phyloP scores from a whole-genome alignment of 352 stramenopile species.

The Chrysophaeum taylorii region DNA sequence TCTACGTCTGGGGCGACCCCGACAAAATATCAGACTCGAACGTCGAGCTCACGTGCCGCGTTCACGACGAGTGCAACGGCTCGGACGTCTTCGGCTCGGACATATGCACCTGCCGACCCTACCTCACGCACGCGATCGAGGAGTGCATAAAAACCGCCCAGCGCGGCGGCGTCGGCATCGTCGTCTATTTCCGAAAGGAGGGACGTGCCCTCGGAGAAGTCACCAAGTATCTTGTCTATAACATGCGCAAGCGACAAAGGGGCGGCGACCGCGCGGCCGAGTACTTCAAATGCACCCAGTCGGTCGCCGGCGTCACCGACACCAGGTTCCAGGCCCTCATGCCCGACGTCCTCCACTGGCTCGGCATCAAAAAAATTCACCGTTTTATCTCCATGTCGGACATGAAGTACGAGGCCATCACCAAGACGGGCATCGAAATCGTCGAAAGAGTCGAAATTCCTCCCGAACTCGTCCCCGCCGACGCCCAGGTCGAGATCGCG shows the following conservation, averaged over 20 bases:
- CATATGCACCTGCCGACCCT: slow-evolving; percentile 98
- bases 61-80: slow-evolving; percentile 99
- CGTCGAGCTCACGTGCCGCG: slow-evolving; percentile 84
- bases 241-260: slow-evolving; percentile 94
- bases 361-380: slow-evolving; percentile 82
- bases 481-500: slow-evolving; percentile 96
- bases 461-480: slow-evolving; percentile 86
- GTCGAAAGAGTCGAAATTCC: slow-evolving; percentile 84
- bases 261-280: slow-evolving; percentile 88
- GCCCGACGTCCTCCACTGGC: slow-evolving; percentile 96
- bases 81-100: slow-evolving; percentile 94
- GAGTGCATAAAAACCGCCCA: slow-evolving; percentile 95
- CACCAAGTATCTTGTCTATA: slow-evolving; percentile 99
- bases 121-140: slow-evolving; percentile 97
- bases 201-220: slow-evolving; percentile 90
- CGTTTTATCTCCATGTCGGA: slow-evolving; percentile 95
- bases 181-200: slow-evolving; percentile 99
- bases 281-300: slow-evolving; percentile 98
- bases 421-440: slow-evolving; percentile 94
- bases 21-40: slow-evolving; percentile 90
- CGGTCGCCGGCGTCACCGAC: slow-evolving; percentile 92
- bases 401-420: slow-evolving; percentile 99
- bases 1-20: slow-evolving; percentile 98
- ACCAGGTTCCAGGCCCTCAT: slow-evolving; percentile 97
- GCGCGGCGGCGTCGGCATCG: slow-evolving; percentile 83